Percentiles rank a stretch among this genome's conserved stretches.
phyloP scores from a whole-genome alignment of 1,139 yeast genomes.

The Yamadazyma siamensis region DNA sequence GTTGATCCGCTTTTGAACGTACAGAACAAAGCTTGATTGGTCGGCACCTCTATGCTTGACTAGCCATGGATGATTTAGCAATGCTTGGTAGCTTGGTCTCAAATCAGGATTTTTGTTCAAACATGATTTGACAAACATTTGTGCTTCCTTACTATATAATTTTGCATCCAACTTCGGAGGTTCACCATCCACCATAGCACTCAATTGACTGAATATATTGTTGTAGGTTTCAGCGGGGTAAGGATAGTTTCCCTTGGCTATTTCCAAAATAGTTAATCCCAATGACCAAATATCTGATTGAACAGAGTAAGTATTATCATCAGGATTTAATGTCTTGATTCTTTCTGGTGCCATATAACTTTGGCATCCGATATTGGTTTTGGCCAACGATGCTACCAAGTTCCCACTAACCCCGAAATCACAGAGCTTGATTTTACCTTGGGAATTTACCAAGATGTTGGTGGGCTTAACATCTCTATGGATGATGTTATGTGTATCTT shows the following conservation, averaged over 20 bases:
- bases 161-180: conserved; percentile 68
- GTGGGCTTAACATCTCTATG: conserved; percentile 98
- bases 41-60: conserved; percentile 38
- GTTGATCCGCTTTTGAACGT: conserved; percentile 31
- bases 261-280: conserved; percentile 84
- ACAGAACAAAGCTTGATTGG: conserved; percentile 28
- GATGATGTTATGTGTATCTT: conserved; percentile 84
- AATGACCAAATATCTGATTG: conserved; percentile 97
- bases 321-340: conserved; percentile 57
- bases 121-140: conserved; percentile 75
- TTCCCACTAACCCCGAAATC: conserved; percentile 98
- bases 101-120: conserved; percentile 75
- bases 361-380: conserved; percentile 97
- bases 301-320: conserved; percentile 81
- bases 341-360: conserved; percentile 99
- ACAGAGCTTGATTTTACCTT: conserved; percentile 86
- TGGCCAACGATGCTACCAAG: conserved; percentile 90
- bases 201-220: conserved; percentile 85
- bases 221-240: conserved; percentile 92
- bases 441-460: conserved; percentile 74
- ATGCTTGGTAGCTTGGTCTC: conserved; percentile 78
- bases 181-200: conserved; percentile 95
- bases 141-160: conserved; percentile 70
- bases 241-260: conserved; percentile 89
- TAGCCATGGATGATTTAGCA: conserved; percentile 84